phyloP scores from a whole-genome alignment of 331 rosid genomes.

The Malus hybrid region DNA sequence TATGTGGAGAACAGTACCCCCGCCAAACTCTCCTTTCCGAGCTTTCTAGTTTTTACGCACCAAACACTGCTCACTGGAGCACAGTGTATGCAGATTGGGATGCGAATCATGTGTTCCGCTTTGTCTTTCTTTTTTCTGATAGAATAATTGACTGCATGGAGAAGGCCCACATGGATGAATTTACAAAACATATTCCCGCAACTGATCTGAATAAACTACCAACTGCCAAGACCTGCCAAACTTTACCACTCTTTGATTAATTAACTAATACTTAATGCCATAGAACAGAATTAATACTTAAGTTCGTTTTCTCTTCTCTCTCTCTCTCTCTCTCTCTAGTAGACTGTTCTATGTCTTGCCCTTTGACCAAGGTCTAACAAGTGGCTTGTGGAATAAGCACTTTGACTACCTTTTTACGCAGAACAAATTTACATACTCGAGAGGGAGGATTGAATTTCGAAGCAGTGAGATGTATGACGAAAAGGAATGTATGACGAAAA shows the following conservation, averaged over 20 bases:
- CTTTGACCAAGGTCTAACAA: neutral
- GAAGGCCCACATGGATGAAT: neutral
- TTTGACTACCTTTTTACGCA: neutral
- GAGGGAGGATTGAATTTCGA: neutral
- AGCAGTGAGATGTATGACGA: conserved; percentile 7
- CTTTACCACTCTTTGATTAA: conserved; percentile 3
- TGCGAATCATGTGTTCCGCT: conserved; percentile 44
- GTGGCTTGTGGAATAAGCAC: neutral
- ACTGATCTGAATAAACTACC: conserved; percentile 34
- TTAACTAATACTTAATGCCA: conserved; percentile 17
- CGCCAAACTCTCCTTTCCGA: neutral
- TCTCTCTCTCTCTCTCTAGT: neutral
- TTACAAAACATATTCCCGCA: conserved; percentile 24
- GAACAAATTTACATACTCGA: neutral
- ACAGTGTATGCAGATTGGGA: conserved; percentile 32
- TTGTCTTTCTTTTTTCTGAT: neutral
- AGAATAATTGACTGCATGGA: neutral
- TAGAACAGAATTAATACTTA: neutral
- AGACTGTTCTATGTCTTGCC: neutral
- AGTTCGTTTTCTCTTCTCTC: neutral
- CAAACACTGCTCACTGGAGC: neutral
- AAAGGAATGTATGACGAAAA: neutral
- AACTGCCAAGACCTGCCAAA: conserved; percentile 29
- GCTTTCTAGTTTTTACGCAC: neutral
- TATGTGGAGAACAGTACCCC: conserved; percentile 6